Evolutionary conservation across 306 rosid species (phyloP).

Genomic region (Geum urbanum): DNA sequence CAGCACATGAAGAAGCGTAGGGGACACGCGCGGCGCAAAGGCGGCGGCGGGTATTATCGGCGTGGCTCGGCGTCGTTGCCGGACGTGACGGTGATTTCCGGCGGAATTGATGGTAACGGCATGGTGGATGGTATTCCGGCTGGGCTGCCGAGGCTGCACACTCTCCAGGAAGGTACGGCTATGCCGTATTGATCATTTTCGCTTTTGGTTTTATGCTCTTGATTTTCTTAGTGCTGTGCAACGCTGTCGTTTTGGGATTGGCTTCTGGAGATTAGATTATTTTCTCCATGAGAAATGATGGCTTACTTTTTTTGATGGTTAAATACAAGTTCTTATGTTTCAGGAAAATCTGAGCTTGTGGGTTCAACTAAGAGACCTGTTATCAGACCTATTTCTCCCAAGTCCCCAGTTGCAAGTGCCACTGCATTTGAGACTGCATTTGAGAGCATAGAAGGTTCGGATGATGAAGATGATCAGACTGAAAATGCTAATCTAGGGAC

Average conservation of each 20-base stretch:
- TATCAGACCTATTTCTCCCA: slow-evolving; percentile 67
- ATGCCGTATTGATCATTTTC: slow-evolving; percentile 8
- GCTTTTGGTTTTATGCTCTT: background rate
- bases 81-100: slow-evolving; percentile 62
- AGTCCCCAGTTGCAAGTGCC: slow-evolving; percentile 95
- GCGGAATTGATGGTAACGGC: slow-evolving; percentile 52
- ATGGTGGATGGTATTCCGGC: slow-evolving; percentile 67
- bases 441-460: slow-evolving; percentile 90
- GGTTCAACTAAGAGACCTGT: slow-evolving; percentile 48
- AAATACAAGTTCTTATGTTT: slow-evolving; percentile 23
- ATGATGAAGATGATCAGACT: slow-evolving; percentile 58
- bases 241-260: background rate
- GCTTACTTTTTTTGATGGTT: background rate
- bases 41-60: slow-evolving; percentile 36
- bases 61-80: slow-evolving; percentile 66
- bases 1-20: slow-evolving; percentile 53
- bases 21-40: slow-evolving; percentile 39
- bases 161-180: slow-evolving; percentile 79
- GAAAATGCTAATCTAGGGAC: slow-evolving; percentile 49
- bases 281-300: background rate
- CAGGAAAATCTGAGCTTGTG: slow-evolving; percentile 55
- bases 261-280: background rate
- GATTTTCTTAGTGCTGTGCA: background rate
- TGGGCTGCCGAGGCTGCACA: slow-evolving; percentile 79
- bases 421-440: no score